Conservation (phyloP, 257 asterid genomes). For the Solanum bulbocastanum region DNA sequence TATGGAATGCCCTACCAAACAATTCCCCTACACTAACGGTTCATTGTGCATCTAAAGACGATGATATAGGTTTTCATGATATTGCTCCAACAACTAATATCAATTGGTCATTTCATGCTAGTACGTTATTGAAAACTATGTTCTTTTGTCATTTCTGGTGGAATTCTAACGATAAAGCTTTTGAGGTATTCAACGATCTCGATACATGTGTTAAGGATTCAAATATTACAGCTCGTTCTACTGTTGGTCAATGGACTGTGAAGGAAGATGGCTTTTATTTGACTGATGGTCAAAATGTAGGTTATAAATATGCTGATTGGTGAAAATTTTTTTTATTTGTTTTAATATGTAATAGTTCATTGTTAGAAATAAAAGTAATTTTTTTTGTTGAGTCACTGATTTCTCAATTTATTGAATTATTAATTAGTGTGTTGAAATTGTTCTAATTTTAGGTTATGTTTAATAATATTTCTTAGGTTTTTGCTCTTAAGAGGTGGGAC, state of each 20-base stretch:
- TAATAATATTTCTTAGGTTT: neutral
- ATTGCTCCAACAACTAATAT: neutral
- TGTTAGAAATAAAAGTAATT: neutral
- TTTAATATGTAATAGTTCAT: neutral
- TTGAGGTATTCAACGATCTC: neutral
- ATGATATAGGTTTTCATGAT: neutral
- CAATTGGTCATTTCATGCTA: neutral
- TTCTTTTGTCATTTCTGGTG: neutral
- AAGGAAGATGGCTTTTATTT: neutral
- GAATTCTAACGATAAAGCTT: neutral
- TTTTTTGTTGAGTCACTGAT: neutral
- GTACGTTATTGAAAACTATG: neutral
- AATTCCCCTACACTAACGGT: neutral
- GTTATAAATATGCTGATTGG: neutral
- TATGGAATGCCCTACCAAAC: neutral
- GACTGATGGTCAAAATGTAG: neutral
- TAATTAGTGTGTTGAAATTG: neutral
- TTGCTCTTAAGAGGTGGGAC: accelerated
- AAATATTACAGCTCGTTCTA: neutral
- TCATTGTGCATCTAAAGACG: neutral
- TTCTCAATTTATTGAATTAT: neutral
- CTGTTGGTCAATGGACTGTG: neutral
- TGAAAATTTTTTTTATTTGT: neutral
- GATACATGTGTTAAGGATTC: neutral
- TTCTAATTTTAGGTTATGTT: neutral